Evolutionary conservation across 2,329 filamentous ascomycete genomes (phyloP).

Genomic region (Sodiomyces alkalinus): DNA sequence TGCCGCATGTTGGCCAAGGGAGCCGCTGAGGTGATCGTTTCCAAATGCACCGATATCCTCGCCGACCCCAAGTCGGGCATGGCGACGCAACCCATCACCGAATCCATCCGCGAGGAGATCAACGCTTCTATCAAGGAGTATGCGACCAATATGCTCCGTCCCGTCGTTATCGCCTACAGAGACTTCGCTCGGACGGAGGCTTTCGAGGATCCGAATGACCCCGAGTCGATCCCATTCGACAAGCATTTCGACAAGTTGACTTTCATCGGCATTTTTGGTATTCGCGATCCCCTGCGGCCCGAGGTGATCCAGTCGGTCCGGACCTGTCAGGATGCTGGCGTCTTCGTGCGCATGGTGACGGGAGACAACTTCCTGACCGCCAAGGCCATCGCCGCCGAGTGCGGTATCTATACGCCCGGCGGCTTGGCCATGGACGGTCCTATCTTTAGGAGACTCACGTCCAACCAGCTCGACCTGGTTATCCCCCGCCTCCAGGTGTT

Average conservation of each 20-base stretch:
- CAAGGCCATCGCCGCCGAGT: conserved; percentile 57
- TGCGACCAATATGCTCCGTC: conserved; percentile 50
- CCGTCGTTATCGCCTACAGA: conserved; percentile 49
- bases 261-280: conserved; percentile 35
- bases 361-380: conserved; percentile 47
- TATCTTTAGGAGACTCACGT: conserved; percentile 45
- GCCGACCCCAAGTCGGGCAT: conserved; percentile 25
- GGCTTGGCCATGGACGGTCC: conserved; percentile 56
- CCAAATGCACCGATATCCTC: conserved; percentile 25
- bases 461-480: conserved; percentile 40
- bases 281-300: conserved; percentile 28
- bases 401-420: conserved; percentile 47
- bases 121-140: conserved; percentile 29
- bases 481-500: conserved; percentile 47
- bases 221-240: conserved; percentile 6
- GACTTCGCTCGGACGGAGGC: conserved; percentile 36
- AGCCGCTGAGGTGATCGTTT: conserved; percentile 39
- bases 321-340: conserved; percentile 26
- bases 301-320: conserved; percentile 25
- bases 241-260: conserved; percentile 22
- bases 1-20: conserved; percentile 41
- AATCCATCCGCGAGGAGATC: conserved; percentile 16
- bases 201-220: conserved; percentile 4
- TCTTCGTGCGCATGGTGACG: conserved; percentile 32
- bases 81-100: conserved; percentile 13